Evolutionary conservation across 371 early-diverging fungal genomes (phyloP), one percentile per base, ranked within the genome.

Genomic region (Mortierella sp.): DNA sequence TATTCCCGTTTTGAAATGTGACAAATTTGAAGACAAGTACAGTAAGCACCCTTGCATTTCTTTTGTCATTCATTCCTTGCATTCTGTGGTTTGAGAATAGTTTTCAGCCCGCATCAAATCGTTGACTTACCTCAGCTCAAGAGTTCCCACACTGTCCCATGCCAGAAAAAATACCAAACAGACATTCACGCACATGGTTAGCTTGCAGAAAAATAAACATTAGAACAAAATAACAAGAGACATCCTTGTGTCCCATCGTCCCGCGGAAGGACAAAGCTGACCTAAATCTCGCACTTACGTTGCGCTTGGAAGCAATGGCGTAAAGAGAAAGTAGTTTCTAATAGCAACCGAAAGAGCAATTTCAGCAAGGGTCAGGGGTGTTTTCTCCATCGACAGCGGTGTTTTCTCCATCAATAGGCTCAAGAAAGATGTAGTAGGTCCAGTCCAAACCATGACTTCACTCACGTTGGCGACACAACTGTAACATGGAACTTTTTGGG

Each of bases 291-390:
- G 31, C 68, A 91, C 94, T 31, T 79, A 85, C 85, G 95, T 92
- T 9, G 94, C 94, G 79, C 93, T 93, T 21, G 97, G 95, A 52
- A 97, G 88, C 75, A 97, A 87, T 21, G 97, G 96, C 50, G 97
- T 97, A 74, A 98, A 97, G 26, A 96, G 89, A 86, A 97, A 98
- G 85, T 97, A 95, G 88, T 98, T 97, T 81, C 93, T 90, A 38
- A 88, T 50, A 50, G 57, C 88, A 24, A n/a, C 8, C 55, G n/a
- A 11, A 58, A 58, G 19, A 19, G 19, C 5, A 13, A 48, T 45
- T 0, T 28, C 3, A 72, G 24, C 19, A 21, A 21, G 28, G 34
- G 11, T 60, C 42, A 70, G 55, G 26, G 31, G n/a, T 8, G 19
- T 45, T 26, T 50, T n/a, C 57, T n/a, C 10, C 52, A 44, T 14